A percentile compares a stretch with the other conserved stretches of the same genome.
Conservation (phyloP, 352 stramenopile genomes). For the Phytopythium sindhum region DNA sequence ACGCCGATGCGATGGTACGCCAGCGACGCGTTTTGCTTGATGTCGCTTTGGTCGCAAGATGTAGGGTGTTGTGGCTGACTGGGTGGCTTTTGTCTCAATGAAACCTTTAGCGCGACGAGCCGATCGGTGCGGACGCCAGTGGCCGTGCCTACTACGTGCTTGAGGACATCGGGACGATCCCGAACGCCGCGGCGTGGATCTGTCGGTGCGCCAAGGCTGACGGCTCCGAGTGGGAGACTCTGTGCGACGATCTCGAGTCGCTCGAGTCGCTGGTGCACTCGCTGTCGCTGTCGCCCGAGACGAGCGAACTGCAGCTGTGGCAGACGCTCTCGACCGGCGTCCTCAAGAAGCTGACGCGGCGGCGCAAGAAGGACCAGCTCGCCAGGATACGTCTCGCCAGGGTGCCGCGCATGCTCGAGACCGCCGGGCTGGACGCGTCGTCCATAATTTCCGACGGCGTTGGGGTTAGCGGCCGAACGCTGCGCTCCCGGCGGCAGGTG, state of each 20-base stretch:
- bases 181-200: slow-evolving; percentile 52
- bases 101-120: slow-evolving; percentile 41
- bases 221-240: slow-evolving; percentile 53
- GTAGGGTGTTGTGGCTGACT: neutral
- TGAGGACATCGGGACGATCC: slow-evolving; percentile 52
- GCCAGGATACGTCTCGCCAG: slow-evolving; percentile 37
- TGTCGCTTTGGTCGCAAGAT: neutral
- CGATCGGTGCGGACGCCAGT: slow-evolving; percentile 35
- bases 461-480: slow-evolving; percentile 32
- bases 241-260: slow-evolving; percentile 50
- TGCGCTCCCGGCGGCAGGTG: slow-evolving; percentile 42
- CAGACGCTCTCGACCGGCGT: slow-evolving; percentile 32
- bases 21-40: neutral
- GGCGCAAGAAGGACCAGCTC: slow-evolving; percentile 41
- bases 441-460: slow-evolving; percentile 19
- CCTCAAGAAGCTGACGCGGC: slow-evolving; percentile 47
- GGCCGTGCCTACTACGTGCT: slow-evolving; percentile 57
- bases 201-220: slow-evolving; percentile 43
- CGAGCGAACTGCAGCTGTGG: slow-evolving; percentile 54
- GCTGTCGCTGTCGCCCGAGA: slow-evolving; percentile 48
- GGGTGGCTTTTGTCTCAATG: neutral
- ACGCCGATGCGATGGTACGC: slow-evolving; percentile 41
- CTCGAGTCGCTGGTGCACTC: slow-evolving; percentile 43
- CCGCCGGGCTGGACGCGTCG: slow-evolving; percentile 20
- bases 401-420: slow-evolving; percentile 38